Conservation (phyloP, 2,329 filamentous ascomycete species). For the Aspergillus sp. region DNA sequence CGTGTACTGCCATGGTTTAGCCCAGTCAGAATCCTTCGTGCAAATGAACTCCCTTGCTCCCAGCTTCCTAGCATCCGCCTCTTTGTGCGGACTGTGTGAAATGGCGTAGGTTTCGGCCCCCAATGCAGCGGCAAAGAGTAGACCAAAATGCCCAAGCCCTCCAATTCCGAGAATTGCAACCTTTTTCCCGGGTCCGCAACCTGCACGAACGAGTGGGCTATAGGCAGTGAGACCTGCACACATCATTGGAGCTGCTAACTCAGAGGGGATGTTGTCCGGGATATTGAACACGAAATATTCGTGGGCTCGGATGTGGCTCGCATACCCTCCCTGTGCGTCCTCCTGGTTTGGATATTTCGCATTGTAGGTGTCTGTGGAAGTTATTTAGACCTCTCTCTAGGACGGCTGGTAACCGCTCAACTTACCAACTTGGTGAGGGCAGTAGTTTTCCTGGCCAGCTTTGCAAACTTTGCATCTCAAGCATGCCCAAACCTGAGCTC, state of each 20-base stretch:
- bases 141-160: slow-evolving; percentile 70
- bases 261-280: slow-evolving; percentile 50
- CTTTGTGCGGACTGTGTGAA: too few relatives aligned
- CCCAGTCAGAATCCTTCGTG: too few relatives aligned
- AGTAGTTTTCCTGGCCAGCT: slow-evolving; percentile 44
- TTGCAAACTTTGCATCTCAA: slow-evolving; percentile 49
- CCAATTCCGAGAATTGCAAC: slow-evolving; percentile 76
- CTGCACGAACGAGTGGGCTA: slow-evolving; percentile 66
- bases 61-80: too few relatives aligned
- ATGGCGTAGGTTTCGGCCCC: slow-evolving; percentile 54
- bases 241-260: slow-evolving; percentile 67
- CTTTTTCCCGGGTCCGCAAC: slow-evolving; percentile 67
- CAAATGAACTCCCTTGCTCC: too few relatives aligned
- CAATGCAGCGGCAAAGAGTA: slow-evolving; percentile 70
- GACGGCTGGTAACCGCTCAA: slow-evolving; percentile 27
- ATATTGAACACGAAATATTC: slow-evolving; percentile 62
- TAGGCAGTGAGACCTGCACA: slow-evolving; percentile 77
- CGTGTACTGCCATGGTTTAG: too few relatives aligned
- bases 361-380: too few relatives aligned
- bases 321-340: slow-evolving; percentile 56
- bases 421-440: slow-evolving; percentile 29
- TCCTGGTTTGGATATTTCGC: too few relatives aligned
- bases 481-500: slow-evolving; percentile 62
- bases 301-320: slow-evolving; percentile 55
- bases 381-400: too few relatives aligned